Percentiles rank a stretch among this genome's conserved stretches.
Conservation (phyloP, 2,329 filamentous ascomycete genomes). For the Leptodontidium sp. region DNA sequence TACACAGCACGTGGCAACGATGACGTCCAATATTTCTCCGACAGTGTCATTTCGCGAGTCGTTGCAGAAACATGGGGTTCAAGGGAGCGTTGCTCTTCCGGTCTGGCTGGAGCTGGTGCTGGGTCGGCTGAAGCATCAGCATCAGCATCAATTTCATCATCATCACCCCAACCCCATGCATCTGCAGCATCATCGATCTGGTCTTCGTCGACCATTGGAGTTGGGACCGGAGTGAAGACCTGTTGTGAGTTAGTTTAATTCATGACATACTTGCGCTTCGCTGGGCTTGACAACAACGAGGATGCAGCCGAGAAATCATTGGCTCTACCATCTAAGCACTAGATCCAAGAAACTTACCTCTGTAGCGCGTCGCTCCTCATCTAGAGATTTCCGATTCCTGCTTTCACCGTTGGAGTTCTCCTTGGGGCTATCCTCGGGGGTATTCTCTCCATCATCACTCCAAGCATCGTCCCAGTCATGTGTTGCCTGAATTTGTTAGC, state of each 20-base stretch:
- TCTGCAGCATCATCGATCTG: constrained; percentile 50
- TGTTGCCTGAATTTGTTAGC: constrained; percentile 31
- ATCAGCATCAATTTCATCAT: constrained; percentile 58
- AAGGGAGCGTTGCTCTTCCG: neutral
- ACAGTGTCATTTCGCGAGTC: constrained; percentile 72
- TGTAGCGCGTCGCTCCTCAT: constrained; percentile 35
- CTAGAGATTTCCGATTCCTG: constrained; percentile 37
- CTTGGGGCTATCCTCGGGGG: constrained; percentile 49
- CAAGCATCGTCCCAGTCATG: constrained; percentile 82
- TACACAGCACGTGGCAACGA: constrained; percentile 84
- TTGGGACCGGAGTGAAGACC: constrained; percentile 9
- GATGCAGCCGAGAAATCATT: neutral
- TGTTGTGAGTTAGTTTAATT: neutral
- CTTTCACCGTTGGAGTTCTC: constrained; percentile 8
- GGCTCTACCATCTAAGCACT: neutral
- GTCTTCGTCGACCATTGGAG: constrained; percentile 34
- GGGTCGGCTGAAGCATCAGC: neutral
- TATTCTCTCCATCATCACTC: constrained; percentile 61
- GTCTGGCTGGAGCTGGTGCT: neutral
- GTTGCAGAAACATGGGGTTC: constrained; percentile 22
- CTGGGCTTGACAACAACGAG: neutral
- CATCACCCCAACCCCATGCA: constrained; percentile 84
- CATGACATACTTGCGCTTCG: neutral
- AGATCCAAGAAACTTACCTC: constrained; percentile 15
- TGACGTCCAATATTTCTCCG: constrained; percentile 88